Percentiles rank a stretch among this genome's conserved stretches.
Evolutionary conservation across 768 basidiomycete genomes (phyloP).

Genomic region (Lactifluus pinguis): DNA sequence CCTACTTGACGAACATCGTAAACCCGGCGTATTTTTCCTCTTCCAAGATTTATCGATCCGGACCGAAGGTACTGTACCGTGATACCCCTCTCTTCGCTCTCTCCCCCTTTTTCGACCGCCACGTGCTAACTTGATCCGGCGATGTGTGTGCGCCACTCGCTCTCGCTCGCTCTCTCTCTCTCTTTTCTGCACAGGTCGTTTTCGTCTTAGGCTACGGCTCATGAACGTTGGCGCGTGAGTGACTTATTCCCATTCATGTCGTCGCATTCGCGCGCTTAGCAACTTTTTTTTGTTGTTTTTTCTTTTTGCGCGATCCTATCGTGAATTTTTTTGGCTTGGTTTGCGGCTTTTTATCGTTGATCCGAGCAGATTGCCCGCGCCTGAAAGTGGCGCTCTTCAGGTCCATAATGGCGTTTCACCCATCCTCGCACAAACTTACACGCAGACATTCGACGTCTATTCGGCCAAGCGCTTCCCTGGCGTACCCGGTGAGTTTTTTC

Average conservation of each 20-base stretch:
- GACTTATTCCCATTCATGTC: conserved; percentile 20
- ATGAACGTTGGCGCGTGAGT: conserved; percentile 89
- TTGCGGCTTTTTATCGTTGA: not conserved
- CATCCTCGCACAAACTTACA: conserved; percentile 77
- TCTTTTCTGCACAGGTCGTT: conserved; percentile 46
- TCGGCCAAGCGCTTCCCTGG: conserved; percentile 94
- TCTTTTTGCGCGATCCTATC: not conserved
- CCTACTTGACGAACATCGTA: conserved; percentile 75
- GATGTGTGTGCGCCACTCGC: not conserved
- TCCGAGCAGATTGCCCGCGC: conserved; percentile 39
- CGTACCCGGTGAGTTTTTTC: conserved; percentile 58
- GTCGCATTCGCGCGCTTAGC: not conserved
- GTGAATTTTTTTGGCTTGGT: not conserved
- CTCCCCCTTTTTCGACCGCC: not conserved
- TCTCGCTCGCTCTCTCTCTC: no score
- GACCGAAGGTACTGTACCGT: conserved; percentile 61
- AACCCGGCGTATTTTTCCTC: conserved; percentile 86
- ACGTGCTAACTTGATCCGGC: conserved; percentile 15
- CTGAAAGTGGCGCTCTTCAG: conserved; percentile 53
- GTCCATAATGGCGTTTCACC: conserved; percentile 65
- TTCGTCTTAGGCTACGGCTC: conserved; percentile 77
- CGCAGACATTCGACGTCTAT: conserved; percentile 76
- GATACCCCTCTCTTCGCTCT: not conserved
- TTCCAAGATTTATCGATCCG: conserved; percentile 92
- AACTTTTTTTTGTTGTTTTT: no score